Evolutionary conservation across 179 eudicot species (phyloP), one percentile per base, ranked within the genome.

Genomic region (Vitellaria paradoxa): DNA sequence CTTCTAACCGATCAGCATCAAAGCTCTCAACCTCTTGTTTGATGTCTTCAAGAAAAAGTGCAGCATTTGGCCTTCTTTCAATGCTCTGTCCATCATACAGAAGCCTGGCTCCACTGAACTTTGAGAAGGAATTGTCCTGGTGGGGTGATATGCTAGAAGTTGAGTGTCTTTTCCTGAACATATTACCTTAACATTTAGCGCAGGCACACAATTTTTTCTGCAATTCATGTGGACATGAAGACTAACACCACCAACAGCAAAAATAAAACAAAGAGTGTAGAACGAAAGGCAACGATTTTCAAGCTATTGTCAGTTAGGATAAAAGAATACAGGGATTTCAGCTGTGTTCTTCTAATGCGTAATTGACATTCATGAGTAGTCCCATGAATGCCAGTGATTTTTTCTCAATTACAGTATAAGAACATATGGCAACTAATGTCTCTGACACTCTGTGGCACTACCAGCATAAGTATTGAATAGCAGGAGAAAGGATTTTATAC

Each of bases 1-100:
- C 88, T 37, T 87, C 93, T n/a, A 81, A 80, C 63, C 80, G 82
- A 78, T 84, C 86, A 55, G 56, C 50, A 24, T 84, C 89, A 76
- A 84, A 76, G 78, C 84, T 85, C 82, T 91, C 94, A 69, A 83
- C 89, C 88, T 96, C 98, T 78, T 88, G 89, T 76, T 93, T 96
- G 50, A 96, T 87, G 80, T 92, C 86, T 82, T 96, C 99, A 30
- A 96, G 91, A 76, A 85, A 91, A 75, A 93, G 85, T 3, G 93
- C 93, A 52, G 92, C 86, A 77, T 96, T 96, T 45, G 89, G 82
- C 84, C 83, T 81, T 77, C 89, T 85, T 72, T 76, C 72, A 18
- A 80, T 37, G 53, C 74, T 81, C 45, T 76, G 76, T 17, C 77
- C 80, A 70, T 81, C 80, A 30, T 37, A 76, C 65, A 81, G 53